Conservation (phyloP, 2,329 filamentous ascomycete genomes). For the Colletotrichum phormii region DNA sequence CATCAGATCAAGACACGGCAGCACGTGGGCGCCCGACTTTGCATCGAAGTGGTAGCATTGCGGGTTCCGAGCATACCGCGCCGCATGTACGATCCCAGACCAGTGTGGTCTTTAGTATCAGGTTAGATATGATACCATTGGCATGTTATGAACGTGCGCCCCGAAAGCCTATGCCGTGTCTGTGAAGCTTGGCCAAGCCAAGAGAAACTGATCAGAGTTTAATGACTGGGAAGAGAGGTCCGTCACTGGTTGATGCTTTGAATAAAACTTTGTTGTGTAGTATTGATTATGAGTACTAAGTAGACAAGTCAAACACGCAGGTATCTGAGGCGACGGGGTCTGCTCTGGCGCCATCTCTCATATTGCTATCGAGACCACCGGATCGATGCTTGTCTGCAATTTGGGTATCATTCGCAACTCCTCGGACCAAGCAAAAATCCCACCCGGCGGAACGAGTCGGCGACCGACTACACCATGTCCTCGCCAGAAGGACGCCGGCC, state of each 20-base stretch:
- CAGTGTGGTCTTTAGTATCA: background rate
- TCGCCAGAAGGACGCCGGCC: background rate
- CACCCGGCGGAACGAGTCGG: background rate
- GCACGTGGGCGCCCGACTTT: background rate
- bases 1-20: background rate
- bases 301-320: background rate
- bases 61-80: background rate
- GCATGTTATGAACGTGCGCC: conserved; percentile 11
- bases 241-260: background rate
- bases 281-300: conserved; percentile 4
- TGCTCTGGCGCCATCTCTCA: background rate
- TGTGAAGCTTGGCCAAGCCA: conserved; percentile 22
- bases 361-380: background rate
- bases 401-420: background rate
- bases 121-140: background rate
- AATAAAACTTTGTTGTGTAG: background rate
- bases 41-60: background rate
- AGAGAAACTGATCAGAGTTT: conserved; percentile 13
- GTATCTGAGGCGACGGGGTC: background rate
- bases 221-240: background rate
- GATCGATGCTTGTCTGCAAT: background rate
- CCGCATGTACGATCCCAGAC: too few relatives aligned
- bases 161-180: background rate
- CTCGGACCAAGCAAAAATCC: background rate
- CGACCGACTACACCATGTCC: conserved; percentile 13